Conservation (phyloP, 371 early-diverging fungal genomes). For the Mortierella sp. region DNA sequence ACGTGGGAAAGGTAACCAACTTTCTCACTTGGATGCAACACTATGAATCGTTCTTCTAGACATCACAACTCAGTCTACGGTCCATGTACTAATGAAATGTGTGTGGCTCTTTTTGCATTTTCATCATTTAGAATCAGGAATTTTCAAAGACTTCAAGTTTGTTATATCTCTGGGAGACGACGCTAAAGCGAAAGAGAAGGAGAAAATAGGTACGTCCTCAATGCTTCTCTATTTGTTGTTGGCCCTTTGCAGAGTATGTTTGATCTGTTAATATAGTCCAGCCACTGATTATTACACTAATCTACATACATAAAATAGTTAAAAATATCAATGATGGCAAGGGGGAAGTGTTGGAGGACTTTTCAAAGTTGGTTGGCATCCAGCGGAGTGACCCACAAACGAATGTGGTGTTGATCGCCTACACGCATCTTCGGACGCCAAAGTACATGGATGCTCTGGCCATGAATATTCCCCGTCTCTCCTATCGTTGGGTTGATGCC, state of each 20-base stretch:
- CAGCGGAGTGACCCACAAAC: neutral
- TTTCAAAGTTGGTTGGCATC: conserved; percentile 3
- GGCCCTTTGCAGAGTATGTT: too few species aligned
- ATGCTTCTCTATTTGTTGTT: too few species aligned
- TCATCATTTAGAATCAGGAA: conserved; percentile 7
- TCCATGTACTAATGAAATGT: neutral
- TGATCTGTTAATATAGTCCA: too few species aligned
- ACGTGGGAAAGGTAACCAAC: conserved; percentile 19
- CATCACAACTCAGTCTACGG: neutral
- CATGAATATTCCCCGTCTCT: conserved; percentile 31
- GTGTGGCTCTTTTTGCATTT: neutral
- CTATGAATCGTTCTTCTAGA: too few species aligned
- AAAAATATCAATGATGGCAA: conserved; percentile 3
- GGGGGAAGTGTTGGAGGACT: conserved; percentile 23
- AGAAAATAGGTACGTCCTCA: conserved; percentile 2
- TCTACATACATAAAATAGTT: neutral
- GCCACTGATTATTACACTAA: too few species aligned
- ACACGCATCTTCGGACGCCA: conserved; percentile 4
- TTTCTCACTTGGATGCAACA: neutral
- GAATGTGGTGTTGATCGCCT: conserved; percentile 32
- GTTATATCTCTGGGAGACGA: conserved; percentile 23
- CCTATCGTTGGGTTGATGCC: conserved; percentile 39
- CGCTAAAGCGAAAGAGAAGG: too few species aligned
- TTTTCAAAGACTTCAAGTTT: conserved; percentile 37
- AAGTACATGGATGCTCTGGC: conserved; percentile 44